A percentile compares a stretch with the other conserved stretches of the same genome.
These are phyloP conservation scores for Lactarius indigo DNA, from an alignment of 768 basidiomycete genomes.

Conservation along the genomic window DNA sequence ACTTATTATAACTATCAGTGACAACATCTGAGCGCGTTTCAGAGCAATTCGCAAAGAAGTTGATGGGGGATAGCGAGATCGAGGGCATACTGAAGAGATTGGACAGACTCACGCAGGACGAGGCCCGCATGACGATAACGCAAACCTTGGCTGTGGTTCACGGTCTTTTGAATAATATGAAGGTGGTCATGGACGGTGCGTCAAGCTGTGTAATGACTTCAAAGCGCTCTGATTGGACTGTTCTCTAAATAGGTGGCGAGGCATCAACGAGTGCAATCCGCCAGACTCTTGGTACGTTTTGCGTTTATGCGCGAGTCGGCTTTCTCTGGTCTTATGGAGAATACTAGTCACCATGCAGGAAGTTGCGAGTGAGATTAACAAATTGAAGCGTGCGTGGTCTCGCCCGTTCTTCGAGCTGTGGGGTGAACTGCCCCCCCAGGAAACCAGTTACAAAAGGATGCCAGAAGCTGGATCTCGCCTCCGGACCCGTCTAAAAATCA, in stretches of 20 bases:
- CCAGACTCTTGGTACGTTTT: not conserved
- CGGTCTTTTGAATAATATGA: no score
- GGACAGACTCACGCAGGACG: slow-evolving; percentile 14
- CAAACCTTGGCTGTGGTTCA: slow-evolving; percentile 7
- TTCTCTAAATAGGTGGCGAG: no score
- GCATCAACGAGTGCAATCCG: no score
- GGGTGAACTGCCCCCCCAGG: not conserved
- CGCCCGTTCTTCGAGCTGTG: not conserved
- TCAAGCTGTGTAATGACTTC: no score
- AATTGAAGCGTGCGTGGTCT: slow-evolving; percentile 5
- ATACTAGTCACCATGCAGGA: slow-evolving; percentile 4
- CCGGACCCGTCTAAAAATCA: not conserved
- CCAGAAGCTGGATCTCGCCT: not conserved
- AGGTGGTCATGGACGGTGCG: no score
- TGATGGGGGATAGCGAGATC: slow-evolving; percentile 4
- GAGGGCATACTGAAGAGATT: not conserved
- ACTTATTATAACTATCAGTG: not conserved
- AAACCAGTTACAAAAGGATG: not conserved
- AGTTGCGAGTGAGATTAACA: not conserved
- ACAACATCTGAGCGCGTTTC: not conserved
- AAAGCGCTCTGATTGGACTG: no score
- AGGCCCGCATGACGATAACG: slow-evolving; percentile 1
- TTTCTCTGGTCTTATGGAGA: not conserved
- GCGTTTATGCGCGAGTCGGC: not conserved
- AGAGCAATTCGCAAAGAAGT: slow-evolving; percentile 8